A percentile compares a stretch with the other conserved stretches of the same genome.
Evolutionary conservation across 2,329 filamentous ascomycete species (phyloP).

Genomic region (Trichoderma citrinoviride): DNA sequence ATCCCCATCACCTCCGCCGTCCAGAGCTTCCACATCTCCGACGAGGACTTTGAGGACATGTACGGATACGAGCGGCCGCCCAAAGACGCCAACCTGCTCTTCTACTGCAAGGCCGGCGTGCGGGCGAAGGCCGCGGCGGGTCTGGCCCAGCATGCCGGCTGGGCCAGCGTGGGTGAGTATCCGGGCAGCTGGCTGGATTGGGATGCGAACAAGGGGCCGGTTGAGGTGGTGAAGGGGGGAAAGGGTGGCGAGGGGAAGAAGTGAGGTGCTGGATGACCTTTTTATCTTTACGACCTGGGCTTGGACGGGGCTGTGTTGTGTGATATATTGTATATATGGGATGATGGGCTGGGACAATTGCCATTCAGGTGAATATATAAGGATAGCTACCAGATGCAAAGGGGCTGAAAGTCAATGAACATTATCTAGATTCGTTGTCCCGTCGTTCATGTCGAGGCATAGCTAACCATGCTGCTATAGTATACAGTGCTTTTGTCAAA

Average conservation of each 20-base stretch:
- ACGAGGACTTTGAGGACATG: constrained; percentile 77
- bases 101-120: constrained; percentile 93
- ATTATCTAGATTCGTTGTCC: not conserved
- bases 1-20: constrained; percentile 75
- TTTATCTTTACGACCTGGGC: not conserved
- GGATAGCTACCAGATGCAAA: not conserved
- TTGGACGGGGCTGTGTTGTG: not conserved
- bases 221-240: constrained; percentile 31
- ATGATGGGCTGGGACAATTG: no score
- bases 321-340: not conserved
- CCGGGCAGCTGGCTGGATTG: constrained; percentile 80
- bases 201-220: constrained; percentile 66
- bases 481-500: constrained; percentile 19
- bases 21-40: constrained; percentile 73
- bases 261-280: not conserved
- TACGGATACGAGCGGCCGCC: constrained; percentile 72
- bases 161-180: constrained; percentile 68
- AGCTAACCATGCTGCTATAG: constrained; percentile 4
- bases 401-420: not conserved
- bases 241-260: not conserved
- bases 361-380: not conserved
- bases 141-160: constrained; percentile 75
- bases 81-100: constrained; percentile 62
- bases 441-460: constrained; percentile 16
- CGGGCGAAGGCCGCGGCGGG: constrained; percentile 73